A percentile compares a stretch with the other conserved stretches of the same genome.
Conservation (phyloP, 129 eudicot species). For the Chrysanthemum seticuspe region DNA sequence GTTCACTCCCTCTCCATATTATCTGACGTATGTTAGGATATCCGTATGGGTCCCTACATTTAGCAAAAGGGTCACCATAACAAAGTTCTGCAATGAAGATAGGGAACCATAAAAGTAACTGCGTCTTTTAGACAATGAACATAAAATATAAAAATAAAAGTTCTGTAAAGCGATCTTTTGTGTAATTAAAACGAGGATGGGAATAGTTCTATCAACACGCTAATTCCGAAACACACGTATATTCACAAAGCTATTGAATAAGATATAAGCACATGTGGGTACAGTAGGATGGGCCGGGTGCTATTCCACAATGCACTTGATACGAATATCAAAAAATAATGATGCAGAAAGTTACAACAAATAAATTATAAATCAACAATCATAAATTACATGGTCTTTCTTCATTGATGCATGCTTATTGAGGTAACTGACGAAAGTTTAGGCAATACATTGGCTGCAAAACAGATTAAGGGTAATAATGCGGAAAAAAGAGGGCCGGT, state of each 20-base stretch:
- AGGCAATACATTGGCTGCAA: constrained; percentile 93
- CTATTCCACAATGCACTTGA: constrained; percentile 7
- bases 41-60: constrained; percentile 6
- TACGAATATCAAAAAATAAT: background rate
- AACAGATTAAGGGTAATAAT: background rate
- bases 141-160: constrained; percentile 30
- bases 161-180: constrained; percentile 11
- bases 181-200: background rate
- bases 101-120: constrained; percentile 16
- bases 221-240: background rate
- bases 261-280: constrained; percentile 8
- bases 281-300: constrained; percentile 10
- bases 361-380: constrained; percentile 17
- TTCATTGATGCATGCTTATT: constrained; percentile 64
- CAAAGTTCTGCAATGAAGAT: constrained; percentile 22
- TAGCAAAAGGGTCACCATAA: constrained; percentile 14
- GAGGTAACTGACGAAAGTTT: constrained; percentile 87
- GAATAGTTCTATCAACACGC: background rate
- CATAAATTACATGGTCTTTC: constrained; percentile 20
- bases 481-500: background rate
- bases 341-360: constrained; percentile 21
- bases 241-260: background rate
- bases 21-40: constrained; percentile 4
- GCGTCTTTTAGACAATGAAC: constrained; percentile 24
- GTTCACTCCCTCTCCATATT: constrained; percentile 61